Evolutionary conservation across 2,329 filamentous ascomycete genomes (phyloP).

Genomic region (Penicillium sp.): DNA sequence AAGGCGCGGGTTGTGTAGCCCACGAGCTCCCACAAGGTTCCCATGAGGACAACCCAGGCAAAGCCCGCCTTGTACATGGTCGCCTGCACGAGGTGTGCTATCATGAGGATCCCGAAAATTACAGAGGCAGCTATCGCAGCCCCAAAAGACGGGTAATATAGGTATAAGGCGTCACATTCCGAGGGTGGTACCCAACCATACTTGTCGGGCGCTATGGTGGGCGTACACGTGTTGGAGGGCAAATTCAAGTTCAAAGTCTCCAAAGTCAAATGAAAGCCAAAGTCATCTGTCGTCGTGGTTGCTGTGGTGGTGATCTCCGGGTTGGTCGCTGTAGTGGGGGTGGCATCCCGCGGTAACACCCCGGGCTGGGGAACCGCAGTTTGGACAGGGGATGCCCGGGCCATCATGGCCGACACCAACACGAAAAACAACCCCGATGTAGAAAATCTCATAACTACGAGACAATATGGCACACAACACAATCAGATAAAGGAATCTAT

Average conservation of each 20-base stretch:
- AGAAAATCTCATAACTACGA: neutral
- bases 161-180: constrained; percentile 14
- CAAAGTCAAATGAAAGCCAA: neutral
- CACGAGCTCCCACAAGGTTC: constrained; percentile 43
- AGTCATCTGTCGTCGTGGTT: neutral
- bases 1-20: constrained; percentile 38
- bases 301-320: neutral
- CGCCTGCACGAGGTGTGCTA: constrained; percentile 37
- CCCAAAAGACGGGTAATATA: constrained; percentile 39
- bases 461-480: neutral
- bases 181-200: constrained; percentile 22
- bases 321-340: neutral
- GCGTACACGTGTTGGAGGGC: constrained; percentile 16
- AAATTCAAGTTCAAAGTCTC: neutral
- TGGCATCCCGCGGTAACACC: neutral
- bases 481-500: neutral
- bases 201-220: constrained; percentile 21
- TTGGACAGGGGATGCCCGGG: constrained; percentile 3
- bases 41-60: constrained; percentile 50
- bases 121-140: constrained; percentile 38
- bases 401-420: neutral
- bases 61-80: constrained; percentile 34
- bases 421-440: neutral
- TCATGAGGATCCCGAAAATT: constrained; percentile 30
- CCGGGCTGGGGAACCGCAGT: neutral